Conservation (phyloP, 1,284 basidiomycete species). For the Ceratobasidium papillatum region DNA sequence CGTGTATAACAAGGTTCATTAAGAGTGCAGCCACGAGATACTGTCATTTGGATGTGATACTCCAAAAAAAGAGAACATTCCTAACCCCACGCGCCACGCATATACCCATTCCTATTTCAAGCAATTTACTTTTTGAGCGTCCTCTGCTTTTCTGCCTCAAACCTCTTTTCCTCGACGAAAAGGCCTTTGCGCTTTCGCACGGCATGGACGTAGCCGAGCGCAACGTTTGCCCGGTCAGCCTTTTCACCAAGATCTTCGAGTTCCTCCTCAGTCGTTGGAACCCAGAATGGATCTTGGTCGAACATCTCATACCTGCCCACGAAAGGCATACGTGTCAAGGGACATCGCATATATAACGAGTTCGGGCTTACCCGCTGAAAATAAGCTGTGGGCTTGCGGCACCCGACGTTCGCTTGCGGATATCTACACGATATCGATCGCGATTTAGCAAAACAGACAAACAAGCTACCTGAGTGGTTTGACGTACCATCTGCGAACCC, state of each 20-base stretch:
- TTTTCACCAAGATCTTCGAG: slow-evolving; percentile 97
- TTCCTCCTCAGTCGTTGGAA: slow-evolving; percentile 97
- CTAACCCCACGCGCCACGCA: not conserved
- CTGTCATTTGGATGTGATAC: not conserved
- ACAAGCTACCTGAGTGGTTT: slow-evolving; percentile 12
- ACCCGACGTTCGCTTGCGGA: slow-evolving; percentile 94
- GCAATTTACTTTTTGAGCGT: slow-evolving; percentile 80
- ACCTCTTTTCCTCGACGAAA: slow-evolving; percentile 92
- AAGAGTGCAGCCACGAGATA: not conserved
- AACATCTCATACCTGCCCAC: slow-evolving; percentile 79
- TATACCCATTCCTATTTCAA: not conserved
- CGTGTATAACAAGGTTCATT: not conserved
- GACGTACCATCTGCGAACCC: slow-evolving; percentile 92
- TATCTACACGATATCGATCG: slow-evolving; percentile 64
- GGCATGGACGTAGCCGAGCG: slow-evolving; percentile 91
- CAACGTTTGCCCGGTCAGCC: slow-evolving; percentile 92
- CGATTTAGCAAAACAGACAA: not conserved
- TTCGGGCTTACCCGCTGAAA: slow-evolving; percentile 80
- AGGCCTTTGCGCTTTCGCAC: slow-evolving; percentile 95
- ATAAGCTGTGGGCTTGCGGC: slow-evolving; percentile 97
- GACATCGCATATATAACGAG: not conserved
- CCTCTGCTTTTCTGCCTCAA: slow-evolving; percentile 96
- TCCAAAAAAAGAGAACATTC: not conserved
- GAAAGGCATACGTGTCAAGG: not conserved
- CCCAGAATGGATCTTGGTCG: slow-evolving; percentile 98